Evolutionary conservation across 768 basidiomycete genomes (phyloP), one percentile per base, ranked within the genome.

Genomic region (Russula abietina): DNA sequence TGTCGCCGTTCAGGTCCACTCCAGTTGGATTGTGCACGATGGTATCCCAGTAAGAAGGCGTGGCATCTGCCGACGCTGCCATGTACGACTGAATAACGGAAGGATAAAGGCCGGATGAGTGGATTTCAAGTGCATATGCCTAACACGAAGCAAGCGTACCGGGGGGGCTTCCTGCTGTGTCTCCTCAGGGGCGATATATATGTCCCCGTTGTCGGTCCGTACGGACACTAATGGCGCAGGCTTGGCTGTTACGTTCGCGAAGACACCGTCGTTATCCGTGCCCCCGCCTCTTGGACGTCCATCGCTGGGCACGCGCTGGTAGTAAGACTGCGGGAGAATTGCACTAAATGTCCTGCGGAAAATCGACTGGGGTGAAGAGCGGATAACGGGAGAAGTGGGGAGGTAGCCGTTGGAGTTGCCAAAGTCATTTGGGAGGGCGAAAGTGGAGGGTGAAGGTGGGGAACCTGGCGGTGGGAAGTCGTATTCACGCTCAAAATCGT

Each of bases 41-140:
- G 1, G 91, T 98, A 71, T 99, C 96, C 91, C 93, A 98, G 74
- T 99, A 99, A 0, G 93, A 83, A 0, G 97, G 97, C 0, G 90
- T 94, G 0, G 91, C 84, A 71, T 99, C 96, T 32, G 87, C 83
- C 65, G 93, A 87, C 2, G 96, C 97, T 17, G 87, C 81, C 14
- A 86, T 80, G 70, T 99, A 99, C 0, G 93, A 85, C 90, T 94
- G 60, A 11, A n/a, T n/a, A 28, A 30, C 14, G 28, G 19, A n/a
- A 28, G 26, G 32, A 32, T 26, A 33, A 54, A 55, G 9, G 9
- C 5, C n/a, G 12, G 36, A 36, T 36, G 22, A 19, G 55, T 45
- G 6, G 46, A 26, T 22, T 26, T 49, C 33, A 14, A 54, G 38
- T 17, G 33, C 12, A 11, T 38, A 39, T 8, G 24, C 53, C 24